phyloP scores from a whole-genome alignment of 2,329 filamentous ascomycete genomes.

The Arthroderma uncinatum region DNA sequence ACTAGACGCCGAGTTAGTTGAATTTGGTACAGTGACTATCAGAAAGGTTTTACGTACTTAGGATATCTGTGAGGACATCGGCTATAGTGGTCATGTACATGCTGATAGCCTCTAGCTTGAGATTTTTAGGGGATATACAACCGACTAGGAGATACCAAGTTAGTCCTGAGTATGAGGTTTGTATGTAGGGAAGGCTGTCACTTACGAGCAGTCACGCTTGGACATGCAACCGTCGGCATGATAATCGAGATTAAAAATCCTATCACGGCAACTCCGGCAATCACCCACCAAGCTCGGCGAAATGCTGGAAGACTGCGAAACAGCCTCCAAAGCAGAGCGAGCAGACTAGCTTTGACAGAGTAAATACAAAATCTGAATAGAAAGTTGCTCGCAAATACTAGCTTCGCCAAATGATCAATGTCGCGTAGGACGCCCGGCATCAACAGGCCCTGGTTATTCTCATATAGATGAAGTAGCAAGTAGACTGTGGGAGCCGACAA shows the following conservation, averaged over 20 bases:
- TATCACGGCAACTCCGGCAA: background rate
- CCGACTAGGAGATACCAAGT: constrained; percentile 4
- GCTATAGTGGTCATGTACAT: constrained; percentile 8
- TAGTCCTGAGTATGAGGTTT: background rate
- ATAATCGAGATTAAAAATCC: background rate
- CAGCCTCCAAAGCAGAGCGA: constrained; percentile 12
- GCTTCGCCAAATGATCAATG: background rate
- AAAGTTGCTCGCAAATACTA: constrained; percentile 5
- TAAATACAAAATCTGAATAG: constrained; percentile 8
- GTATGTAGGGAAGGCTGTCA: background rate
- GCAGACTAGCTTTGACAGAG: constrained; percentile 10
- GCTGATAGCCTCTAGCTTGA: constrained; percentile 9
- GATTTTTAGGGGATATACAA: constrained; percentile 2
- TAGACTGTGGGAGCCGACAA: constrained; percentile 8
- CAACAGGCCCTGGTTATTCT: background rate
- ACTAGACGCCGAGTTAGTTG: background rate
- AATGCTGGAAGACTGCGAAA: constrained; percentile 6
- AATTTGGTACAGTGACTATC: background rate
- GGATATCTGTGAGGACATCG: constrained; percentile 11
- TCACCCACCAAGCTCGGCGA: constrained; percentile 7
- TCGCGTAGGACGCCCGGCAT: background rate
- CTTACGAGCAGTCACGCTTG: constrained; percentile 8
- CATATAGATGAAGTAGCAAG: background rate
- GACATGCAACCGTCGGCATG: constrained; percentile 8
- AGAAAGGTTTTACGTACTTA: constrained; percentile 6